Evolutionary conservation across 768 basidiomycete species (phyloP).

Genomic region (Agaricus subrufescens): DNA sequence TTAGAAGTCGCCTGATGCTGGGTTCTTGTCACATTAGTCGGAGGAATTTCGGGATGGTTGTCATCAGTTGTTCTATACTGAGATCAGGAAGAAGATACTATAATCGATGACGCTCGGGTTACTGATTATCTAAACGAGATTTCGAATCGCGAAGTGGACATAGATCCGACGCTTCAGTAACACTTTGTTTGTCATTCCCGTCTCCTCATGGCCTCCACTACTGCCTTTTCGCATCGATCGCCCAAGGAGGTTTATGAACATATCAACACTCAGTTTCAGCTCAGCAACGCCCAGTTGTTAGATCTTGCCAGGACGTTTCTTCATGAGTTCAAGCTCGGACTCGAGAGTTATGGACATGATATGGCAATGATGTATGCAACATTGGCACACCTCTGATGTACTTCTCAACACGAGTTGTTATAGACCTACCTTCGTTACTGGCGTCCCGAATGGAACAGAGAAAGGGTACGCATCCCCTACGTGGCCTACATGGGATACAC

Average conservation of each 20-base stretch:
- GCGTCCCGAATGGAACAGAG: conserved; percentile 91
- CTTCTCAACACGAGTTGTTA: conserved; percentile 9
- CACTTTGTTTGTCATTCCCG: not conserved
- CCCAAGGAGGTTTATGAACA: conserved; percentile 51
- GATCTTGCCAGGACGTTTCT: conserved; percentile 77
- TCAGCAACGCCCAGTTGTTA: conserved; percentile 56
- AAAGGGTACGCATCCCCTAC: conserved; percentile 58
- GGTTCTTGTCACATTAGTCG: conserved; percentile 34
- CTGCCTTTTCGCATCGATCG: conserved; percentile 35
- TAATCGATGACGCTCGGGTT: too few species aligned
- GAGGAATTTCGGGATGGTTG: conserved; percentile 38
- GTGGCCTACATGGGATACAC: not conserved
- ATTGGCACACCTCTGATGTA: not conserved
- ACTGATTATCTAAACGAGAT: not conserved
- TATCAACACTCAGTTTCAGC: conserved; percentile 70
- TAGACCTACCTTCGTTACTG: conserved; percentile 94
- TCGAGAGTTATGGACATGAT: conserved; percentile 66
- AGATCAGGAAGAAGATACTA: too few species aligned
- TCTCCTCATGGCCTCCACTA: conserved; percentile 35
- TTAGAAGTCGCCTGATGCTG: conserved; percentile 40
- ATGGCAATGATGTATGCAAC: conserved; percentile 87
- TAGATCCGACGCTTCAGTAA: too few species aligned
- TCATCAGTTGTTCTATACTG: conserved; percentile 27
- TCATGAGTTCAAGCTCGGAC: conserved; percentile 71
- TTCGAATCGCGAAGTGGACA: not conserved